phyloP scores from a whole-genome alignment of 106 monocot genomes.

The Allium sativum region DNA sequence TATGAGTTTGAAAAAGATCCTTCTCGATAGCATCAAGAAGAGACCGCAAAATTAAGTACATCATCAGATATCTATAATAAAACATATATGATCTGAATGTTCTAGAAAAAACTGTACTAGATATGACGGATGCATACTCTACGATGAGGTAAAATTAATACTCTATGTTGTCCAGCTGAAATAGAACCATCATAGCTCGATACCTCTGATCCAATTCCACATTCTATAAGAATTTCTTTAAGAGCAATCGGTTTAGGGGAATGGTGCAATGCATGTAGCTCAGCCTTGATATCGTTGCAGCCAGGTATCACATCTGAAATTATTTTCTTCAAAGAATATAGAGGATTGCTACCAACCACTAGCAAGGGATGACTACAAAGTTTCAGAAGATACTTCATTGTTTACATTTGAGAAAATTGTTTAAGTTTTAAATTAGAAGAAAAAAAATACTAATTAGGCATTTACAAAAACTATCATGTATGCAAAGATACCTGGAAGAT shows the following conservation, averaged over 20 bases:
- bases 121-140: slow-evolving; percentile 36
- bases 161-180: slow-evolving; percentile 67
- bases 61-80: background rate
- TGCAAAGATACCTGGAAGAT: slow-evolving; percentile 72
- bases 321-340: slow-evolving; percentile 27
- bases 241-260: slow-evolving; percentile 96
- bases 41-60: slow-evolving; percentile 33
- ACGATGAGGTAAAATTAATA: slow-evolving; percentile 88
- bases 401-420: slow-evolving; percentile 31
- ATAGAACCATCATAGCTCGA: slow-evolving; percentile 32
- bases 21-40: slow-evolving; percentile 87
- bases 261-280: slow-evolving; percentile 76
- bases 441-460: no score
- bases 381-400: slow-evolving; percentile 81
- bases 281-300: slow-evolving; percentile 30
- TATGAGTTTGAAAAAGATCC: slow-evolving; percentile 75
- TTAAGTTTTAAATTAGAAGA: no score
- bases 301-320: slow-evolving; percentile 46
- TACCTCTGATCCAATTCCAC: slow-evolving; percentile 70
- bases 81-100: background rate
- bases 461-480: background rate
- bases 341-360: slow-evolving; percentile 67
- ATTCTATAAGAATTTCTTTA: slow-evolving; percentile 89
- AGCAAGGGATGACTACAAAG: slow-evolving; percentile 97
- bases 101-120: background rate